Percentiles rank a stretch among this genome's conserved stretches.
Conservation (phyloP, 345 rosid genomes). For the Geranium rotundifolium region DNA sequence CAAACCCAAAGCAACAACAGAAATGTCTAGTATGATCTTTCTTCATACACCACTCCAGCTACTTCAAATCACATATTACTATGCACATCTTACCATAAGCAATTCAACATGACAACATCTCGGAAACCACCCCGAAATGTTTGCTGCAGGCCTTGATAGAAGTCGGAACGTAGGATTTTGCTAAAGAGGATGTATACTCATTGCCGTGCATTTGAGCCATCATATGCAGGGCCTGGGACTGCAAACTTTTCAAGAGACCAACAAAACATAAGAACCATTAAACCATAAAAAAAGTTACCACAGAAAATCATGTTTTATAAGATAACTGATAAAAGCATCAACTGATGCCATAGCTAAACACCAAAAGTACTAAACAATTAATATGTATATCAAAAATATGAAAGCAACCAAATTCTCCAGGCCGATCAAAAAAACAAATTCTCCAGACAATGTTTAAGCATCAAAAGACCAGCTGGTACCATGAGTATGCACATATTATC, state of each 20-base stretch:
- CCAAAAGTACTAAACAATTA: too few relatives aligned
- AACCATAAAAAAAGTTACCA: too few relatives aligned
- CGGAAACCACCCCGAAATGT: not conserved
- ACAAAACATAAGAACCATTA: not conserved
- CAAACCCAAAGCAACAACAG: not conserved
- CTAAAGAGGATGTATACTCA: conserved; percentile 21
- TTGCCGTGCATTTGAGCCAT: conserved; percentile 56
- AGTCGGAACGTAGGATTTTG: conserved; percentile 1
- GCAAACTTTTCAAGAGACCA: conserved; percentile 1
- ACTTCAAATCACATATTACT: not conserved
- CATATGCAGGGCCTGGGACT: conserved; percentile 51
- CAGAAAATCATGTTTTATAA: not conserved
- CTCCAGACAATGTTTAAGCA: too few relatives aligned
- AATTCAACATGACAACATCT: not conserved
- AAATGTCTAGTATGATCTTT: too few relatives aligned
- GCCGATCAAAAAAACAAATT: too few relatives aligned
- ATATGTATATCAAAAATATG: not conserved
- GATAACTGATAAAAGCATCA: not conserved
- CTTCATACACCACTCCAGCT: too few relatives aligned
- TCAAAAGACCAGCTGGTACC: too few relatives aligned
- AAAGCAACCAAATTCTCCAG: not conserved
- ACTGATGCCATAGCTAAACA: too few relatives aligned
- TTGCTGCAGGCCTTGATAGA: not conserved
- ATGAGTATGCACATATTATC: too few relatives aligned
- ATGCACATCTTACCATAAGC: not conserved